These are phyloP conservation scores for Sungouiella blattae DNA, from an alignment of 805 yeast species.

Conservation along the genomic window DNA sequence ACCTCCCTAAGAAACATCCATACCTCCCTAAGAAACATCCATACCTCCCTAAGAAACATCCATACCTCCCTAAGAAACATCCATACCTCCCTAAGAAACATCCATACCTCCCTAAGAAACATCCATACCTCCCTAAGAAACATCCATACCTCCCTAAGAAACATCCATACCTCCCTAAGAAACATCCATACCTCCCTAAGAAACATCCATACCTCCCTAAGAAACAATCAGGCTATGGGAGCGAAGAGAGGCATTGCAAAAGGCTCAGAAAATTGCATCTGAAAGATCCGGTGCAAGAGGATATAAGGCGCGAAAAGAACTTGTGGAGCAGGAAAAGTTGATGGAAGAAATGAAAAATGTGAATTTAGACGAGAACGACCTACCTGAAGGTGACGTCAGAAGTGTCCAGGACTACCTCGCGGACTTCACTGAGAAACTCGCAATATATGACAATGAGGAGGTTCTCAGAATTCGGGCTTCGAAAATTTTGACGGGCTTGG, in stretches of 20 bases:
- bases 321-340: background rate
- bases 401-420: background rate
- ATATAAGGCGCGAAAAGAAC: background rate
- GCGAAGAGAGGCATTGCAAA: background rate
- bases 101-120: too few relatives aligned
- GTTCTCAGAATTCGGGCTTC: background rate
- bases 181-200: too few relatives aligned
- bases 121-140: too few relatives aligned
- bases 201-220: too few relatives aligned
- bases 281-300: background rate
- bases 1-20: too few relatives aligned
- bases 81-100: too few relatives aligned
- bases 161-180: too few relatives aligned
- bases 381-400: background rate
- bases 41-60: too few relatives aligned
- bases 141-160: too few relatives aligned
- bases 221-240: background rate
- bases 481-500: background rate
- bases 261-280: background rate
- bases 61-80: too few relatives aligned
- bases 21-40: too few relatives aligned
- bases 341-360: background rate
- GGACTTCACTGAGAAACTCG: background rate
- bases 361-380: background rate
- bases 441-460: conserved; percentile 1